Evolutionary conservation across 2,329 filamentous ascomycete species (phyloP).

Genomic region (Orbilia ellipsospora): DNA sequence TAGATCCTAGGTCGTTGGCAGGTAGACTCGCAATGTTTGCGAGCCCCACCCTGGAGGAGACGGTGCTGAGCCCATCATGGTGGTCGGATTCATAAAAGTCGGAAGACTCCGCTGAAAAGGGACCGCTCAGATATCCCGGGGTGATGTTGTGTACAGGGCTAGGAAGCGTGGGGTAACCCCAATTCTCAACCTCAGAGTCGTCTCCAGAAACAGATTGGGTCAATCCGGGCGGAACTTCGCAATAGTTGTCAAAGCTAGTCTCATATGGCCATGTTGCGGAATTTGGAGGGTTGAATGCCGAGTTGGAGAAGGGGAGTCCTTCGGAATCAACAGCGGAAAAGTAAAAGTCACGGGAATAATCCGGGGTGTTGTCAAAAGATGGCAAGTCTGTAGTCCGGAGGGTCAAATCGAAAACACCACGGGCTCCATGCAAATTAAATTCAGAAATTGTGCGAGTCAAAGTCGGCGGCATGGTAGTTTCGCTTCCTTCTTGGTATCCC

Average conservation of each 20-base stretch:
- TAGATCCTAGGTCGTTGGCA: constrained; percentile 44
- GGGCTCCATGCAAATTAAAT: constrained; percentile 68
- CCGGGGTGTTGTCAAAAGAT: constrained; percentile 57
- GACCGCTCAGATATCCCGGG: constrained; percentile 59
- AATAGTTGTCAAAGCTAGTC: constrained; percentile 63
- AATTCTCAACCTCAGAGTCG: constrained; percentile 75
- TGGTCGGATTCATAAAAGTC: constrained; percentile 64
- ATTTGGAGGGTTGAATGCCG: constrained; percentile 67
- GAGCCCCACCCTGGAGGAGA: constrained; percentile 66
- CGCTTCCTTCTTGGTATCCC: constrained; percentile 60
- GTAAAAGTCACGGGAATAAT: constrained; percentile 58
- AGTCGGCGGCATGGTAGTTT: constrained; percentile 71
- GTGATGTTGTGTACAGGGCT: constrained; percentile 63
- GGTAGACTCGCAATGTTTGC: constrained; percentile 61
- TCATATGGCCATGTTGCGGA: constrained; percentile 68
- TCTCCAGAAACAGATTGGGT: constrained; percentile 73
- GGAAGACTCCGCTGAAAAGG: constrained; percentile 62
- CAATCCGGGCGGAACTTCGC: constrained; percentile 65
- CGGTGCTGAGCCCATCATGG: constrained; percentile 61
- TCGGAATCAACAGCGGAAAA: constrained; percentile 59
- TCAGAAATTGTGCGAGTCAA: constrained; percentile 65
- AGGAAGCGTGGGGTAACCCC: constrained; percentile 62
- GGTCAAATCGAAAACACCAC: constrained; percentile 66
- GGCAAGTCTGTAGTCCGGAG: constrained; percentile 60
- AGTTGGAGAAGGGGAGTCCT: constrained; percentile 61